phyloP scores from a whole-genome alignment of 1,139 yeast species.

The Geotrichum candidum region DNA sequence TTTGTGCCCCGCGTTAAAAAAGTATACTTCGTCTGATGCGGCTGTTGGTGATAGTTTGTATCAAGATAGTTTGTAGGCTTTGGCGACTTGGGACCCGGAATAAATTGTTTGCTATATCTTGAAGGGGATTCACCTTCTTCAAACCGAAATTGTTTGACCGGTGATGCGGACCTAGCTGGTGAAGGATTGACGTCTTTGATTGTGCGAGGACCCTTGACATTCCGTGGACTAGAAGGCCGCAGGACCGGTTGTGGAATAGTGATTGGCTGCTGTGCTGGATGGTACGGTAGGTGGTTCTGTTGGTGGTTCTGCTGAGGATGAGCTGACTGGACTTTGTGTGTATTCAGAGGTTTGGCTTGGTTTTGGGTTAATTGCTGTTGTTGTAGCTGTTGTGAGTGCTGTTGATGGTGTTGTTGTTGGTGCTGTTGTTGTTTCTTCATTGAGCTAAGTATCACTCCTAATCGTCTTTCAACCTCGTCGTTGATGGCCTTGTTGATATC shows the following conservation, averaged over 20 bases:
- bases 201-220: slow-evolving; percentile 16
- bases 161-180: slow-evolving; percentile 1
- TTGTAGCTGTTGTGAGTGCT: neutral
- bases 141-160: slow-evolving; percentile 1
- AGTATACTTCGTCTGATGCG: neutral
- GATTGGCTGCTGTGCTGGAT: neutral
- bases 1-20: neutral
- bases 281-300: neutral
- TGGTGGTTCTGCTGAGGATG: neutral
- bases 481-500: slow-evolving; percentile 12
- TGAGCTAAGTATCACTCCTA: slow-evolving; percentile 2
- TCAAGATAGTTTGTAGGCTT: neutral
- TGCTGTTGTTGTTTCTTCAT: neutral
- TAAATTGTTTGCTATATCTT: neutral
- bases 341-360: slow-evolving; percentile 1
- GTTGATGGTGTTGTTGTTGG: neutral
- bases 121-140: slow-evolving; percentile 11
- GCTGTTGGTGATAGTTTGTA: slow-evolving; percentile 7
- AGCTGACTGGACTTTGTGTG: neutral
- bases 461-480: slow-evolving; percentile 32
- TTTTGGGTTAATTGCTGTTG: neutral
- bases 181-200: slow-evolving; percentile 11
- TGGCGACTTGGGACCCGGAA: neutral
- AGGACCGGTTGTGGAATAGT: neutral
- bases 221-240: neutral